Conservation (phyloP, 1,284 basidiomycete species). For the Papiliotrema nemorosa region DNA sequence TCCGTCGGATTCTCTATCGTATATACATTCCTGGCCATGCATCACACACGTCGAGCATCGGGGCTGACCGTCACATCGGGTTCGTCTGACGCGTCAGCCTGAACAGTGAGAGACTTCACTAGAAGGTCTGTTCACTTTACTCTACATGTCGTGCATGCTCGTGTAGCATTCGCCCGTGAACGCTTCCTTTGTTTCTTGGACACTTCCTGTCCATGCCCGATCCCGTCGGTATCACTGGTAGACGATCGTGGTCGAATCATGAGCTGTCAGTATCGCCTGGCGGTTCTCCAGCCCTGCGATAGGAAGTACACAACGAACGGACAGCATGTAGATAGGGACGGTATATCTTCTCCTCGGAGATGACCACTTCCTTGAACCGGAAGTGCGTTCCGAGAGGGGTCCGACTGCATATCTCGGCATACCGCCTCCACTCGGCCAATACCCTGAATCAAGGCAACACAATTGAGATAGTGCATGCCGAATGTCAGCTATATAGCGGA, state of each 20-base stretch:
- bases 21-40: conserved; percentile 22
- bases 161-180: background rate
- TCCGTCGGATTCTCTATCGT: conserved; percentile 23
- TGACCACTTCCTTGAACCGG: background rate
- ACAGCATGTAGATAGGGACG: background rate
- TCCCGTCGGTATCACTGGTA: background rate
- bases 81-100: conserved; percentile 2
- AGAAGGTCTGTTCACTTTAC: background rate
- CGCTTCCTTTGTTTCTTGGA: background rate
- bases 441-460: no score
- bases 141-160: background rate
- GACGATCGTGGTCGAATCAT: background rate
- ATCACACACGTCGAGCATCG: background rate
- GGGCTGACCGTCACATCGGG: conserved; percentile 5
- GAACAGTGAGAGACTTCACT: background rate
- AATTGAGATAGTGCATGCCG: no score
- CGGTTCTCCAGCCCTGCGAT: no score
- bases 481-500: no score
- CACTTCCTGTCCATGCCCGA: background rate
- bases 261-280: no score
- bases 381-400: background rate
- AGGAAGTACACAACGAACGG: background rate
- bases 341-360: background rate
- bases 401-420: background rate
- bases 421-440: no score